A percentile compares a stretch with the other conserved stretches of the same genome.
These are phyloP conservation scores for Umbelopsis sp. DNA, from an alignment of 192 early-diverging fungal species.

Conservation along the genomic window DNA sequence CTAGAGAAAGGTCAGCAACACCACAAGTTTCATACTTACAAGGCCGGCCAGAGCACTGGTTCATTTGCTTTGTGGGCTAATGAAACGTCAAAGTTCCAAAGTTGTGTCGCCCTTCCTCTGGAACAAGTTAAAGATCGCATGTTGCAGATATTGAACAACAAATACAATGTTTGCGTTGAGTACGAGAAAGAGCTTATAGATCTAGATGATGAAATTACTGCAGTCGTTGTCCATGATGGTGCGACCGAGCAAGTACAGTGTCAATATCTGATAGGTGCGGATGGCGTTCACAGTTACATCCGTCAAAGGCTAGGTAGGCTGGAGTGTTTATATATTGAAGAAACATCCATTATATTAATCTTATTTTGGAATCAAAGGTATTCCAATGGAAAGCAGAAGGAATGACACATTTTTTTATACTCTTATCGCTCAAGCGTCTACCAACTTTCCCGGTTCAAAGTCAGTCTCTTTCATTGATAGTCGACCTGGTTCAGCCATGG, in stretches of 20 bases:
- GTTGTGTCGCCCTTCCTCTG: background rate
- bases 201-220: slow-evolving; percentile 7
- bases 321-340: background rate
- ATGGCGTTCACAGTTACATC: slow-evolving; percentile 17
- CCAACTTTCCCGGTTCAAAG: slow-evolving; percentile 12
- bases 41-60: background rate
- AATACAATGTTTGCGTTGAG: slow-evolving; percentile 5
- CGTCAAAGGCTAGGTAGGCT: slow-evolving; percentile 5
- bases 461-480: slow-evolving; percentile 12
- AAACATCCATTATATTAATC: background rate
- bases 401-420: slow-evolving; percentile 19
- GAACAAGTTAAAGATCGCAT: background rate
- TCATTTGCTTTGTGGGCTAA: slow-evolving; percentile 11
- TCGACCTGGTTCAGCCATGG: slow-evolving; percentile 2
- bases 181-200: slow-evolving; percentile 14
- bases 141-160: background rate
- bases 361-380: background rate
- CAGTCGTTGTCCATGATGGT: background rate
- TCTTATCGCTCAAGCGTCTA: background rate
- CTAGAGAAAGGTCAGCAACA: slow-evolving; percentile 2
- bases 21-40: slow-evolving; percentile 11
- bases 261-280: slow-evolving; percentile 3
- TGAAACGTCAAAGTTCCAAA: slow-evolving; percentile 5
- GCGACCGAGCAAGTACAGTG: background rate
- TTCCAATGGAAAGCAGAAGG: slow-evolving; percentile 13